Evolutionary conservation across 2,329 filamentous ascomycete genomes (phyloP), one percentile per base, ranked within the genome.

Genomic region (Venturia pyrina): DNA sequence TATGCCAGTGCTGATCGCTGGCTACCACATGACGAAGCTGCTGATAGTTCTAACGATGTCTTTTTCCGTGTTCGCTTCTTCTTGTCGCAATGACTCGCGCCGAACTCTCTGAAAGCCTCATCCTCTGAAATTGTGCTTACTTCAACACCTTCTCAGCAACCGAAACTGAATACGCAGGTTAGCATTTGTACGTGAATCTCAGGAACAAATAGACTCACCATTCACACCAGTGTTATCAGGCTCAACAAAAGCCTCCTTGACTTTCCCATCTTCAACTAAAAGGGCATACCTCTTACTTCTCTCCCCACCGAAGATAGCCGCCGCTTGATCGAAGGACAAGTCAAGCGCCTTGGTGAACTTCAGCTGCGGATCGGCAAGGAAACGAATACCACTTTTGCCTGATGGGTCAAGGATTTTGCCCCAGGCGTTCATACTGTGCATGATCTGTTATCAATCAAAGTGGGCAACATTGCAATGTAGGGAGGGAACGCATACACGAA

Each of bases 281-380:
- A 96, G 81, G 24, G 90, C 91, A 73, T 96, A 97, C 63, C 93
- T 86, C 86, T 96, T 96, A 78, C 89, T 89, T 69, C 93, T 87
- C 71, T 85, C 80, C 71, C 88, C 87, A 56, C 93, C 93, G 72
- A 98, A 95, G 75, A 96, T 85, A 28, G 62, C 61, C 5, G 56
- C 56, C 15, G 84, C 82, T 63, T 84, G 88, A 69, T 96, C 91
- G 73, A 96, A 97, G 69, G 84, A 84, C 56, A 97, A 83, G 67
- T 96, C 91, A 44, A 96, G 82, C 3, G 89, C 88, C 75, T 91
- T 88, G 69, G 90, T 95, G 79, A 97, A 96, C 67, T 85, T 82
- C 67, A 86, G 89, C 8, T 85, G 83, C 8, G 91, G 89, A 76
- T 96, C 93, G 63, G 88, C 91, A 53, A 97, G 82, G 83, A 96